phyloP scores from a whole-genome alignment of 2,329 filamentous ascomycete genomes.

The Cadophora luteo-olivacea region DNA sequence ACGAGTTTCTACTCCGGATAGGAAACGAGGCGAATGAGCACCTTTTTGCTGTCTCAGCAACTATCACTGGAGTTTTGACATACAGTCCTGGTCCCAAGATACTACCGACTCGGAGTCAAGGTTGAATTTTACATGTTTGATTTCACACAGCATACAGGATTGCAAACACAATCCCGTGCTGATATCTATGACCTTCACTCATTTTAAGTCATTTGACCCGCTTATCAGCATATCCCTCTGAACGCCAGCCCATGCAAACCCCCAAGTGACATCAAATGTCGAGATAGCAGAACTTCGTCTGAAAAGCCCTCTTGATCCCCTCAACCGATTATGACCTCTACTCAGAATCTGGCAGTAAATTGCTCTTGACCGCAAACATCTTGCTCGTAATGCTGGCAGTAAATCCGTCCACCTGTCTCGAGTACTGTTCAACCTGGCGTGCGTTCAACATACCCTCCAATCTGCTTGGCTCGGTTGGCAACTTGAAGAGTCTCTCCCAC shows the following conservation, averaged over 20 bases:
- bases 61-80: neutral
- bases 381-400: slow-evolving; percentile 90
- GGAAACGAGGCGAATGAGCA: too few relatives aligned
- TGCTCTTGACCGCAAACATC: slow-evolving; percentile 94
- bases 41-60: neutral
- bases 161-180: slow-evolving; percentile 4
- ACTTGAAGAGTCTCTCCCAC: slow-evolving; percentile 98
- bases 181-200: slow-evolving; percentile 11
- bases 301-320: neutral
- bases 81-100: neutral
- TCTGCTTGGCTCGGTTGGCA: slow-evolving; percentile 91
- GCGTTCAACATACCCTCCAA: slow-evolving; percentile 94
- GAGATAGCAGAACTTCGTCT: slow-evolving; percentile 14
- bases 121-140: slow-evolving; percentile 15
- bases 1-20: too few relatives aligned
- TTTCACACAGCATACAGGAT: slow-evolving; percentile 8
- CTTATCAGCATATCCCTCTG: slow-evolving; percentile 26
- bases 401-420: slow-evolving; percentile 95
- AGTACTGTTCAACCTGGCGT: slow-evolving; percentile 96
- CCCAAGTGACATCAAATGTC: slow-evolving; percentile 20
- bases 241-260: slow-evolving; percentile 33
- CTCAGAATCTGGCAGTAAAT: slow-evolving; percentile 58
- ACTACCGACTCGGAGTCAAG: neutral
- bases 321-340: slow-evolving; percentile 6
- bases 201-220: slow-evolving; percentile 13